Evolutionary conservation across 163 green algal genomes (phyloP).

Genomic region (Chlamydomonas reinhardtii): DNA sequence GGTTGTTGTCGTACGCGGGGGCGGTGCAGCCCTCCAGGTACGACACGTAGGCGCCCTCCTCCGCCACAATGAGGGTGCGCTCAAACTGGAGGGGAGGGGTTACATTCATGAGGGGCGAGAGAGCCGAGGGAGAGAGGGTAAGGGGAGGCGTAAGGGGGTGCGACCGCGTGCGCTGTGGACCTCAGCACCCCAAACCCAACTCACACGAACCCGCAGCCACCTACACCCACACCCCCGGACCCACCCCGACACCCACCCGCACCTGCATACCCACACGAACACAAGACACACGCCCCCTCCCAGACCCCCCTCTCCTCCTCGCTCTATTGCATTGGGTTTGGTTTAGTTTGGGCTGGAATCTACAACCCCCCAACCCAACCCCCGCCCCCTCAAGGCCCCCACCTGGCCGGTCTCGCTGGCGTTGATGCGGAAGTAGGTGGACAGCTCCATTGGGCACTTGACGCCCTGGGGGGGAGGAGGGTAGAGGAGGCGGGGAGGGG

Average conservation of each 20-base stretch:
- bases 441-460: constrained; percentile 97
- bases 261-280: no score
- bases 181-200: no score
- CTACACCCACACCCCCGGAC: no score
- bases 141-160: neutral
- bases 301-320: neutral
- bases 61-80: constrained; percentile 96
- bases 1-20: constrained; percentile 95
- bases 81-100: constrained; percentile 88
- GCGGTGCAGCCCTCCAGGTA: constrained; percentile 99
- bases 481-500: neutral
- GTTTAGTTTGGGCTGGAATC: no score
- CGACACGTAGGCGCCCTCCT: constrained; percentile 94
- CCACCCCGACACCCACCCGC: no score
- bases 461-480: constrained; percentile 86
- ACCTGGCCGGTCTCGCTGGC: constrained; percentile 95
- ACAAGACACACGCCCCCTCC: neutral
- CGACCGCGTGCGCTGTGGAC: no score
- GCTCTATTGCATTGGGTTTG: no score
- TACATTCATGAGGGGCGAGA: no score
- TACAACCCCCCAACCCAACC: neutral
- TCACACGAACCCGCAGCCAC: no score
- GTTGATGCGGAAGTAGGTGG: constrained; percentile 99
- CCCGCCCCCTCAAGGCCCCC: neutral
- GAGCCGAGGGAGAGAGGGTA: neutral